A percentile compares a stretch with the other conserved stretches of the same genome.
Conservation (phyloP, 106 monocot species). For the Triglochin maritima region DNA sequence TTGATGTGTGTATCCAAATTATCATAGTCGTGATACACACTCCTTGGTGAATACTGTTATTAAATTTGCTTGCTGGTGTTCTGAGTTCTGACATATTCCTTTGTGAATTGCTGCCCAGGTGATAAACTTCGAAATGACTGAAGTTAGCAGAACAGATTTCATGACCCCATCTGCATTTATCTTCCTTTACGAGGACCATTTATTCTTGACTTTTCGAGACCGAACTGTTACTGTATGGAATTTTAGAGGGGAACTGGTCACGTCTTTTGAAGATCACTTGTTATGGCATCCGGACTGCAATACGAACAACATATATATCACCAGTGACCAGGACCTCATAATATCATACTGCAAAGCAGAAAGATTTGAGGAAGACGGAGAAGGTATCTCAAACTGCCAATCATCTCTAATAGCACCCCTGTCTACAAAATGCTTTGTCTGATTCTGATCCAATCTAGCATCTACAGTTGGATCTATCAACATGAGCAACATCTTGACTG, state of each 20-base stretch:
- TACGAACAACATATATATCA: slow-evolving; percentile 79
- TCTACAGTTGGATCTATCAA: slow-evolving; percentile 65
- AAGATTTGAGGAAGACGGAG: too few relatives aligned
- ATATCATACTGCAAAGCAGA: slow-evolving; percentile 66
- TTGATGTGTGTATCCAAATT: slow-evolving; percentile 39
- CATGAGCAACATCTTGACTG: slow-evolving; percentile 80
- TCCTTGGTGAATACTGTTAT: too few relatives aligned
- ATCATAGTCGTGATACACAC: too few relatives aligned
- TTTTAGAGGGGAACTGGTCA: slow-evolving; percentile 66
- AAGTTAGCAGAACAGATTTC: slow-evolving; percentile 77
- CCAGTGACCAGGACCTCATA: slow-evolving; percentile 72
- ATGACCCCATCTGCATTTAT: slow-evolving; percentile 80
- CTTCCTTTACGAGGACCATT: slow-evolving; percentile 74
- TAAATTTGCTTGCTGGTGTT: background rate
- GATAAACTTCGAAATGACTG: slow-evolving; percentile 36
- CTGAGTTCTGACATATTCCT: background rate
- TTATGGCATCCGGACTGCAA: slow-evolving; percentile 88
- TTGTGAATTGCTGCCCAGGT: slow-evolving; percentile 23
- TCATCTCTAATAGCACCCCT: too few relatives aligned
- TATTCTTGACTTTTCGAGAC: slow-evolving; percentile 76
- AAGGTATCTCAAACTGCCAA: too few relatives aligned
- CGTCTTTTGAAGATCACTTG: slow-evolving; percentile 78
- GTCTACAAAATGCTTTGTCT: too few relatives aligned
- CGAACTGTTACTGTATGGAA: slow-evolving; percentile 80
- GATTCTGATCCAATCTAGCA: too few relatives aligned